A percentile compares a stretch with the other conserved stretches of the same genome.
Evolutionary conservation across 139 green algal genomes (phyloP).

Genomic region (Protoeuglena noctilucae): DNA sequence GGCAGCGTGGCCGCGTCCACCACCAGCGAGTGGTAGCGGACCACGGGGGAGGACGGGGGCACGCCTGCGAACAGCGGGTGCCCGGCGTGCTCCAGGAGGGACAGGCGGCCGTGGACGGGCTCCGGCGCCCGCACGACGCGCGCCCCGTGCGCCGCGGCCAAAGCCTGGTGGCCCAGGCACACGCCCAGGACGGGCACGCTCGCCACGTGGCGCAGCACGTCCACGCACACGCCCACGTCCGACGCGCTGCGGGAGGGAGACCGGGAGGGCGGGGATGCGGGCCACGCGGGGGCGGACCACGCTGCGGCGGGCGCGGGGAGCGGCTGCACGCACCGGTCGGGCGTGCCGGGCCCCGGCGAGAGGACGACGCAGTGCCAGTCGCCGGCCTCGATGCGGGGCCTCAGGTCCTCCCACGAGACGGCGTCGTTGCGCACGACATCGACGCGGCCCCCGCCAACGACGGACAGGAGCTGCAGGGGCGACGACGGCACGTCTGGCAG

Average conservation of each 20-base stretch:
- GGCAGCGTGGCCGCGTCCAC: slow-evolving; percentile 54
- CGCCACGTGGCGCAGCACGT: slow-evolving; percentile 28
- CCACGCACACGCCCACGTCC: slow-evolving; percentile 70
- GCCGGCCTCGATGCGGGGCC: slow-evolving; percentile 17
- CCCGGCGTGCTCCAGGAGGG: slow-evolving; percentile 41
- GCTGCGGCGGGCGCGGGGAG: no score
- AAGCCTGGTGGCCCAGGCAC: slow-evolving; percentile 87
- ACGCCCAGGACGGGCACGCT: slow-evolving; percentile 80
- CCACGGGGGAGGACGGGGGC: no score
- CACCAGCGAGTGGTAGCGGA: slow-evolving; percentile 87
- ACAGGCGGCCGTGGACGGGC: slow-evolving; percentile 79
- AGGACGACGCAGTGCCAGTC: slow-evolving; percentile 77
- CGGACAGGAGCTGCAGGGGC: no score
- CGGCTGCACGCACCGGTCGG: no score
- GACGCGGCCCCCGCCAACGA: no score
- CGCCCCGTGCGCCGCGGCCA: slow-evolving; percentile 56
- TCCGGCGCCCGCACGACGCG: slow-evolving; percentile 50
- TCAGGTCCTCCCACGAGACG: slow-evolving; percentile 28
- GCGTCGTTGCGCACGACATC: slow-evolving; percentile 77
- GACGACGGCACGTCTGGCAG: no score
- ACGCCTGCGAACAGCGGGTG: slow-evolving; percentile 76
- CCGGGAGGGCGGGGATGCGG: no score
- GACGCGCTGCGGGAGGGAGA: no score
- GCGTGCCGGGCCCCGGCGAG: slow-evolving; percentile 83
- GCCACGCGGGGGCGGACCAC: no score